Conservation (phyloP, 495 filamentous ascomycete species). For the Penicillium soppii region DNA sequence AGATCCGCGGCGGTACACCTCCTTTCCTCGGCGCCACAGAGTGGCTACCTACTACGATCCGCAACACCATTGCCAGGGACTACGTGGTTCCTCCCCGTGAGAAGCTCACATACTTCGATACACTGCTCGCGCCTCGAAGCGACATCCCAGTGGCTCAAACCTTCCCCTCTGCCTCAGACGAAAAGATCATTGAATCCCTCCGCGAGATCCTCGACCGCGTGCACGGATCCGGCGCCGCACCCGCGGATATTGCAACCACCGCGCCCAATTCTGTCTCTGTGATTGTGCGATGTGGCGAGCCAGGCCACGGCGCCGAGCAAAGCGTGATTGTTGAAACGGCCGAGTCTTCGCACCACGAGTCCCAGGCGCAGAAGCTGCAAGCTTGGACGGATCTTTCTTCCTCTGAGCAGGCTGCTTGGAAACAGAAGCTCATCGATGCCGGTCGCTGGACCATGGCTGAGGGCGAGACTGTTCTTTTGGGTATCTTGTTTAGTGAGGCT, state of each 20-base stretch:
- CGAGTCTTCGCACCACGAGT: constrained; percentile 4
- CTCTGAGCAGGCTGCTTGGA: constrained; percentile 65
- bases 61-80: constrained; percentile 24
- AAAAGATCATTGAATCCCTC: constrained; percentile 16
- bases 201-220: constrained; percentile 26
- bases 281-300: constrained; percentile 25
- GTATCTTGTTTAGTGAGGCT: constrained; percentile 71
- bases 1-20: constrained; percentile 61
- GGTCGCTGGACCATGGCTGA: constrained; percentile 72
- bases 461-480: constrained; percentile 70
- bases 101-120: constrained; percentile 21
- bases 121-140: constrained; percentile 1
- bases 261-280: constrained; percentile 20
- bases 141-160: background rate
- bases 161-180: background rate
- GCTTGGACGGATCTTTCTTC: constrained; percentile 66
- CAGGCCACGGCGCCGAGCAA: constrained; percentile 17
- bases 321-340: constrained; percentile 26
- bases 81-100: constrained; percentile 16
- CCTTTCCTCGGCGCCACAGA: constrained; percentile 55
- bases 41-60: constrained; percentile 40
- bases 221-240: constrained; percentile 25
- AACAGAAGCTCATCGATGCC: constrained; percentile 61
- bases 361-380: constrained; percentile 37
- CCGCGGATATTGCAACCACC: constrained; percentile 18